Conservation (phyloP, 192 early-diverging fungal genomes). For the Martensiomyces pterosporus region DNA sequence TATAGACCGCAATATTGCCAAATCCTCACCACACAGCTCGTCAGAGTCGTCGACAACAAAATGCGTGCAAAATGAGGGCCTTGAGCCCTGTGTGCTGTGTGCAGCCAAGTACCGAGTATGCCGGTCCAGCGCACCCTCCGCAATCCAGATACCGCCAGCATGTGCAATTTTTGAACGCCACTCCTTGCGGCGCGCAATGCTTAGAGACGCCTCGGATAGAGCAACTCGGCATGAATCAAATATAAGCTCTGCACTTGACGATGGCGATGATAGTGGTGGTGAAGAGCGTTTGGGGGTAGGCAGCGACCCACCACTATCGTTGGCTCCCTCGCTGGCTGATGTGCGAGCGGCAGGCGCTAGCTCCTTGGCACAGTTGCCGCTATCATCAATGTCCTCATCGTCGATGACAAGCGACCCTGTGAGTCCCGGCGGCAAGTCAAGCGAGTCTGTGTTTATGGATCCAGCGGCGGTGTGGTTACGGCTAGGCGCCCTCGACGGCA, state of each 20-base stretch:
- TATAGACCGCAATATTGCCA: neutral
- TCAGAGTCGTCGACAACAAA: slow-evolving; percentile 26
- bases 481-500: too few species aligned
- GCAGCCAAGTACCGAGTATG: neutral
- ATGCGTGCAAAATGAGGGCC: slow-evolving; percentile 11
- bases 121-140: slow-evolving; percentile 4
- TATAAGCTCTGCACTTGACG: neutral
- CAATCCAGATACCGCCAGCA: slow-evolving; percentile 12
- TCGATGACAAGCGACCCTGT: slow-evolving; percentile 2
- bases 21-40: slow-evolving; percentile 13
- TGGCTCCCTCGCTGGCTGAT: neutral
- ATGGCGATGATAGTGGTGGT: neutral
- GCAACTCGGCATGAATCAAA: slow-evolving; percentile 23
- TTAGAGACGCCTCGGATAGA: slow-evolving; percentile 19
- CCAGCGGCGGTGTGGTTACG: slow-evolving; percentile 2
- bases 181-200: slow-evolving; percentile 8
- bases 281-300: neutral
- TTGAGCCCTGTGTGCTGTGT: neutral
- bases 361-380: too few species aligned
- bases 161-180: slow-evolving; percentile 16
- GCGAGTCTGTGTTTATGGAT: neutral
- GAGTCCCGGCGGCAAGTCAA: slow-evolving; percentile 3
- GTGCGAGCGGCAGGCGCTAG: too few species aligned
- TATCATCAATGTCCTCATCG: slow-evolving; percentile 3
- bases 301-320: neutral